Percentiles rank a stretch among this genome's conserved stretches.
Conservation (phyloP, 208 protist genomes). For the Lotmaria passim region DNA sequence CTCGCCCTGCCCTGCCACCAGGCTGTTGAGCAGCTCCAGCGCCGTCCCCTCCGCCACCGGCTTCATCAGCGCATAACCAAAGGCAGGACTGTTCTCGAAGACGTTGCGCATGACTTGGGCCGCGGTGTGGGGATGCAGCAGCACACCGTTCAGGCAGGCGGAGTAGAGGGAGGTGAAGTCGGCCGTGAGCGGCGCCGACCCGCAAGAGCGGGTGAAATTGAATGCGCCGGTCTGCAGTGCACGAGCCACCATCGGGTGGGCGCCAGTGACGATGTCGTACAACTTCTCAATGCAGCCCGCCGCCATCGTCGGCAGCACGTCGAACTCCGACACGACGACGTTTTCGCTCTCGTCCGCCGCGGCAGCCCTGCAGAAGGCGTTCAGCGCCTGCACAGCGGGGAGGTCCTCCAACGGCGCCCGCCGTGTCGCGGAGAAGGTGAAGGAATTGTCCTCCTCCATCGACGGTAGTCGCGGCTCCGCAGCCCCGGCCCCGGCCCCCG, state of each 20-base stretch:
- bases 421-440: background rate
- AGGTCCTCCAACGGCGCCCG: conserved; percentile 21
- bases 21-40: conserved; percentile 47
- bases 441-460: background rate
- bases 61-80: conserved; percentile 71
- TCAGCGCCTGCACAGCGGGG: conserved; percentile 70
- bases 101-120: conserved; percentile 70
- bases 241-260: conserved; percentile 62
- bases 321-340: conserved; percentile 79
- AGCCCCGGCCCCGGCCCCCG: background rate
- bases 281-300: conserved; percentile 73
- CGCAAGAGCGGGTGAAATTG: conserved; percentile 35
- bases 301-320: conserved; percentile 75
- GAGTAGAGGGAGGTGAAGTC: conserved; percentile 67
- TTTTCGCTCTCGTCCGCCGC: conserved; percentile 60
- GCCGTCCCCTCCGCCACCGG: conserved; percentile 68
- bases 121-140: conserved; percentile 75
- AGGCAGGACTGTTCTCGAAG: conserved; percentile 67
- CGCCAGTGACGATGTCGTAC: conserved; percentile 72
- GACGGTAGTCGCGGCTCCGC: background rate
- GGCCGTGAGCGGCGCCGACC: background rate
- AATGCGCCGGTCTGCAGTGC: conserved; percentile 50
- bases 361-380: conserved; percentile 70
- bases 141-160: conserved; percentile 70
- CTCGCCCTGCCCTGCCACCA: conserved; percentile 39